Evolutionary conservation across 2,329 filamentous ascomycete species (phyloP).

Genomic region (Phialophora expanda): DNA sequence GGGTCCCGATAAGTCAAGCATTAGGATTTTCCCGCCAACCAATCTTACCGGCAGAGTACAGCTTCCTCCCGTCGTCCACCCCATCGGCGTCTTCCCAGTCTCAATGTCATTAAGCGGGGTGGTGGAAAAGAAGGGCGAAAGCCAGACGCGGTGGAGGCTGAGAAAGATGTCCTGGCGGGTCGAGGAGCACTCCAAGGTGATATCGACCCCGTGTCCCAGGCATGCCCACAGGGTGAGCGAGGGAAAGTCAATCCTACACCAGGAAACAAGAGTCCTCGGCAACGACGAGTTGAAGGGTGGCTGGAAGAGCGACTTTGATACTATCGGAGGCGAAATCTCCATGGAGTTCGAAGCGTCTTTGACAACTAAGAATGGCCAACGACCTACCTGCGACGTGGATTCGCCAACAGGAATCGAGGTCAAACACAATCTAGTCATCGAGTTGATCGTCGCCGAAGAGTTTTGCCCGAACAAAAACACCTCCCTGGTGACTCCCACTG

Average conservation of each 20-base stretch:
- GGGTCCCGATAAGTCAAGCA: constrained; percentile 81
- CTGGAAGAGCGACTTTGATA: constrained; percentile 82
- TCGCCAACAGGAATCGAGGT: constrained; percentile 76
- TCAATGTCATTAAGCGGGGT: constrained; percentile 85
- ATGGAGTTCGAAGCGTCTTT: constrained; percentile 75
- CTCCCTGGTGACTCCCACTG: constrained; percentile 80
- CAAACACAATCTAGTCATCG: constrained; percentile 83
- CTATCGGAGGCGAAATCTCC: constrained; percentile 74
- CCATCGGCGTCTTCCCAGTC: constrained; percentile 80
- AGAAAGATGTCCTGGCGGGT: constrained; percentile 92
- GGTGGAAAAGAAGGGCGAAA: constrained; percentile 70
- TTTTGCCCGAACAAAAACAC: constrained; percentile 73
- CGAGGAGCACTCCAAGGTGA: constrained; percentile 80
- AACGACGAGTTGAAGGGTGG: constrained; percentile 81
- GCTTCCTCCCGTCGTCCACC: constrained; percentile 82
- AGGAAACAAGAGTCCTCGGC: constrained; percentile 77
- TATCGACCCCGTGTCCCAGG: constrained; percentile 78
- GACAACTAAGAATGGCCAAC: constrained; percentile 58
- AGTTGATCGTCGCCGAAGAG: constrained; percentile 93
- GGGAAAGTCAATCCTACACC: constrained; percentile 73
- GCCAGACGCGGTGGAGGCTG: constrained; percentile 82
- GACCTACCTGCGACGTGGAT: constrained; percentile 78
- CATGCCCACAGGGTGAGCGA: constrained; percentile 71
- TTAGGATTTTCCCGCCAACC: constrained; percentile 94
- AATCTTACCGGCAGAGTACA: constrained; percentile 87